Percentiles rank a stretch among this genome's conserved stretches.
Evolutionary conservation across 257 asterid species (phyloP).

Genomic region (Leptodermis oblonga): DNA sequence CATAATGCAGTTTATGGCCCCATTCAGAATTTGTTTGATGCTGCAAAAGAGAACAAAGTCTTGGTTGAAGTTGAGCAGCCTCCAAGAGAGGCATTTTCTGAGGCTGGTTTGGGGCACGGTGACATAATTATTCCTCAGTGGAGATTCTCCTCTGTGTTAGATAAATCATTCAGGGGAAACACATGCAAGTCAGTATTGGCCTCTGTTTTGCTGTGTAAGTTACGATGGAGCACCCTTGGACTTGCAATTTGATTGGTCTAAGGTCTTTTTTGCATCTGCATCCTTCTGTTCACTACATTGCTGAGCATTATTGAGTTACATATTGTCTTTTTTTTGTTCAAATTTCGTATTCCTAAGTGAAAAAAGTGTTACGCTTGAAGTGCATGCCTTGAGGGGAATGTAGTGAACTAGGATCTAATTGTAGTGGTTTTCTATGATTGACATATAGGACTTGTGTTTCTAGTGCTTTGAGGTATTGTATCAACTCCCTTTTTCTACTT

Average conservation of each 20-base stretch:
- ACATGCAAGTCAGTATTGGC: constrained; percentile 56
- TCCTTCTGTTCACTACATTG: constrained; percentile 31
- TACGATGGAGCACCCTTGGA: constrained; percentile 99
- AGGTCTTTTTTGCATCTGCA: constrained; percentile 63
- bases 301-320: neutral
- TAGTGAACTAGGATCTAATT: neutral
- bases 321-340: neutral
- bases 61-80: constrained; percentile 41
- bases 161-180: constrained; percentile 29
- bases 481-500: neutral
- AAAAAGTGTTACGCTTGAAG: too few relatives aligned
- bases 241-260: constrained; percentile 99
- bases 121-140: constrained; percentile 35
- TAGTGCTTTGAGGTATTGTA: neutral
- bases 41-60: constrained; percentile 57
- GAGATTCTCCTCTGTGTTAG: constrained; percentile 44
- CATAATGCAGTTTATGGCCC: constrained; percentile 89
- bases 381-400: neutral
- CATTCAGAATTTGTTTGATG: constrained; percentile 55
- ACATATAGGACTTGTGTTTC: neutral
- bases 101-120: constrained; percentile 20
- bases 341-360: neutral
- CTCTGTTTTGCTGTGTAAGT: constrained; percentile 92
- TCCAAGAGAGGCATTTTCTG: constrained; percentile 22
- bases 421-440: neutral